Conservation (phyloP, 2,329 filamentous ascomycete species). For the Epichloe hybrida region DNA sequence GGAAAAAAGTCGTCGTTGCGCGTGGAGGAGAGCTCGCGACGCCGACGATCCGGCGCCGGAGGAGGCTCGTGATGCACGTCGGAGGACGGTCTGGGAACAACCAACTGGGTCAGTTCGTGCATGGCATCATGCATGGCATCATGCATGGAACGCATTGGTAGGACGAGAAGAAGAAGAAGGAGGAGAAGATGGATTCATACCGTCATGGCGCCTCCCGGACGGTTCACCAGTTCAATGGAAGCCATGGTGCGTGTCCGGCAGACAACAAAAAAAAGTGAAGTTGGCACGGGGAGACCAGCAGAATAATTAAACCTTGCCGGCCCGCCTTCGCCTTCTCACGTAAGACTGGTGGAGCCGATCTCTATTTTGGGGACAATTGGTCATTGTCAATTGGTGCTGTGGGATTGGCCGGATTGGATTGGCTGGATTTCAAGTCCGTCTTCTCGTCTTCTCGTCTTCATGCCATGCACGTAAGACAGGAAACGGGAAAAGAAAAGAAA, state of each 20-base stretch:
- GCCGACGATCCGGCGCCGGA: constrained; percentile 13
- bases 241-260: constrained; percentile 26
- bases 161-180: not conserved
- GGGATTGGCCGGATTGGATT: constrained; percentile 19
- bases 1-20: constrained; percentile 23
- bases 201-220: constrained; percentile 29
- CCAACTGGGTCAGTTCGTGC: not conserved
- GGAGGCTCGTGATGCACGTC: constrained; percentile 15
- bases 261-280: too few species aligned
- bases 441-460: not conserved
- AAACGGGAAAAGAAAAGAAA: too few species aligned
- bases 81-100: constrained; percentile 22
- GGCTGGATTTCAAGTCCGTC: not conserved
- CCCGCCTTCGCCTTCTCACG: too few species aligned
- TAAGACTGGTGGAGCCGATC: not conserved
- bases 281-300: not conserved
- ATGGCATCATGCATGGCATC: too few species aligned
- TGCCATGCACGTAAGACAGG: not conserved
- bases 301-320: not conserved
- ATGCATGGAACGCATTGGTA: too few species aligned
- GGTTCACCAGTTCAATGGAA: constrained; percentile 36
- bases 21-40: too few species aligned
- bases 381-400: constrained; percentile 20
- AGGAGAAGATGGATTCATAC: constrained; percentile 16
- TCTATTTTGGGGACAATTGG: not conserved